These are phyloP conservation scores for Plenodomus biglobosus DNA, from an alignment of 2,329 filamentous ascomycete species.

Conservation along the genomic window DNA sequence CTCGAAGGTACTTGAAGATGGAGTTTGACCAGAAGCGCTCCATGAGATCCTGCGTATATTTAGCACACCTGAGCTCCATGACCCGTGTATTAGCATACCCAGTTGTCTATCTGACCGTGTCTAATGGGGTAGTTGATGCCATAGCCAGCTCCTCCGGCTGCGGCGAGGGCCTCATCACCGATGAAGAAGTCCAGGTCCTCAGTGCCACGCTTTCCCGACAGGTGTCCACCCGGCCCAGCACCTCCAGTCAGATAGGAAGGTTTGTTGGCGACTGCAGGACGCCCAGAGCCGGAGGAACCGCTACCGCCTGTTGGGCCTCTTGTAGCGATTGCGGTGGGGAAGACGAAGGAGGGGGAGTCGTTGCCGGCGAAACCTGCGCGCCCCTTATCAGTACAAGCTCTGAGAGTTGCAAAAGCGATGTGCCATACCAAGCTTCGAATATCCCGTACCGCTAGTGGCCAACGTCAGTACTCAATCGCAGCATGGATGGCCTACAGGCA, in stretches of 20 bases:
- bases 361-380: constrained; percentile 91
- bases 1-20: constrained; percentile 98
- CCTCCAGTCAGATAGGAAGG: constrained; percentile 93
- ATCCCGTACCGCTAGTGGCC: constrained; percentile 87
- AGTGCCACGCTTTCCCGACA: constrained; percentile 90
- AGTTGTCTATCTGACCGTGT: constrained; percentile 98
- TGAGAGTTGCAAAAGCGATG: not conserved
- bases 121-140: constrained; percentile 96
- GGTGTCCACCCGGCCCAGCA: constrained; percentile 76
- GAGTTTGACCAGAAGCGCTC: constrained; percentile 99
- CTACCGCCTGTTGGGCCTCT: constrained; percentile 73
- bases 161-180: constrained; percentile 89
- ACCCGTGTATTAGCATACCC: constrained; percentile 60
- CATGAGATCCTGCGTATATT: constrained; percentile 79
- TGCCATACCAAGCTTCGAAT: constrained; percentile 90
- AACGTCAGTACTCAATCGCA: constrained; percentile 41
- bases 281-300: constrained; percentile 78
- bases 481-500: constrained; percentile 29
- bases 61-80: constrained; percentile 6
- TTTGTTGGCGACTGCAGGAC: constrained; percentile 89
- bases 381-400: constrained; percentile 39
- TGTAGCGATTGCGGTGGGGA: constrained; percentile 96
- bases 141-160: constrained; percentile 84
- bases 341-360: constrained; percentile 98
- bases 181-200: constrained; percentile 99